These are phyloP conservation scores for Moesziomyces antarcticus DNA, from an alignment of 1,284 basidiomycete species.

Conservation along the genomic window DNA sequence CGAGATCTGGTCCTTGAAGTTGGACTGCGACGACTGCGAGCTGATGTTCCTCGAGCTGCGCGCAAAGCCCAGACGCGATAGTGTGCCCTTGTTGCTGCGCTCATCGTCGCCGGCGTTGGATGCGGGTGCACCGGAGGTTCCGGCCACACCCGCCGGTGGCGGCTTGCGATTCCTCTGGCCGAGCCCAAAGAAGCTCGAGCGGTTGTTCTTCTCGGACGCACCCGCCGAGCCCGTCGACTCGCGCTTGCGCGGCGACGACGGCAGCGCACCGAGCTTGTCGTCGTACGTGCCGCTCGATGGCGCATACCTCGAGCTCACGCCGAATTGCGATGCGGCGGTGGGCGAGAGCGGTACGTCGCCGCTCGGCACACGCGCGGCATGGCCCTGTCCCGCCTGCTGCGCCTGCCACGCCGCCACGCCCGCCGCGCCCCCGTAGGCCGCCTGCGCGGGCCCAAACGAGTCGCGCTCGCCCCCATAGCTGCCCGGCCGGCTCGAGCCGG, in stretches of 20 bases:
- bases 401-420: conserved; percentile 52
- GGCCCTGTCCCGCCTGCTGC: conserved; percentile 44
- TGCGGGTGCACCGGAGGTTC: conserved; percentile 6
- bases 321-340: conserved; percentile 20
- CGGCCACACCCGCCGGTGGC: conserved; percentile 18
- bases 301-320: conserved; percentile 26
- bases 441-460: conserved; percentile 15
- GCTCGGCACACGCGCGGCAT: conserved; percentile 23
- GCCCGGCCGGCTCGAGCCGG: conserved; percentile 28
- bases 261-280: conserved; percentile 44
- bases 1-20: conserved; percentile 64
- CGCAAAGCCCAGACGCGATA: conserved; percentile 54
- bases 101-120: conserved; percentile 36
- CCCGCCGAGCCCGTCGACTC: conserved; percentile 46
- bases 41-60: conserved; percentile 41
- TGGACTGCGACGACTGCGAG: conserved; percentile 34
- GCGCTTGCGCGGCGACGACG: conserved; percentile 50
- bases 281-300: conserved; percentile 26
- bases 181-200: conserved; percentile 59
- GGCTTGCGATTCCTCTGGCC: conserved; percentile 54
- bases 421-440: conserved; percentile 28
- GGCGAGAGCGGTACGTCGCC: conserved; percentile 38
- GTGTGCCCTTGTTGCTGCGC: conserved; percentile 42
- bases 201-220: conserved; percentile 36
- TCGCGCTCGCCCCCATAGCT: conserved; percentile 36